Base-by-base conservation (phyloP, 208 protist genomes). In the Eutreptiella sp. region DNA sequence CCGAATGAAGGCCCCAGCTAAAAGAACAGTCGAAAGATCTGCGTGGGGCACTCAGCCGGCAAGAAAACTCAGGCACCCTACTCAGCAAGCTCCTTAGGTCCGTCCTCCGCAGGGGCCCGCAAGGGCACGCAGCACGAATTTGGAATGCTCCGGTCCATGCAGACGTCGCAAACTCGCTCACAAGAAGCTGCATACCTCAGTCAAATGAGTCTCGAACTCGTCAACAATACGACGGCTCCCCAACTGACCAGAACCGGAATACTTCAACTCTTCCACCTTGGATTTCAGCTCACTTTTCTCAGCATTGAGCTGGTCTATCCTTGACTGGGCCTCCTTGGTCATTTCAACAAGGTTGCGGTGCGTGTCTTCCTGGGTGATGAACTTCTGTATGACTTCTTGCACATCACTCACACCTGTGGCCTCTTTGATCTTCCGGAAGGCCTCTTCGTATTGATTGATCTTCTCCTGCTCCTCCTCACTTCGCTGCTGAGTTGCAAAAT, bases 371-470 rank as follows among this genome's bases (percentile, higher is more conserved):
- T 81, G 76, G 9, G 74, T 72, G 14, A 78, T 19, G 43, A 80
- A 79, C 50, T 79, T 84, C 31, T 85, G 66, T 38, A 87, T 80
- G 28, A 87, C 78, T 36, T 86, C 80, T 47, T 83, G 81, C 0
- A 83, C 70, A 46, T 85, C 80, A 3, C 60, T 31, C 1, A 83
- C 80, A 35, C 86, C 77, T 0, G 90, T 91, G 9, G 80, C 76
- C 28, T 80, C 81, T 71, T 93, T 84, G 68, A 96, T 92, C 39
- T 76, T 73, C 4, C 76, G 75, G 66, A 95, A 92, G 5, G 82
- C 79, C 32, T 85, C 75, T 41, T 94, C 87, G 59, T 83, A 89
- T 7, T 73, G 76, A 16, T 64, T 65, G 23, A 90, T 46, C 26
- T 78, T 72, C 63, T 89, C 73, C 52, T 88, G 74, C 14, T 84